Evolutionary conservation across 176 grass and related monocot species (phyloP), one percentile per base, ranked within the genome.

Genomic region (Zea luxurians): DNA sequence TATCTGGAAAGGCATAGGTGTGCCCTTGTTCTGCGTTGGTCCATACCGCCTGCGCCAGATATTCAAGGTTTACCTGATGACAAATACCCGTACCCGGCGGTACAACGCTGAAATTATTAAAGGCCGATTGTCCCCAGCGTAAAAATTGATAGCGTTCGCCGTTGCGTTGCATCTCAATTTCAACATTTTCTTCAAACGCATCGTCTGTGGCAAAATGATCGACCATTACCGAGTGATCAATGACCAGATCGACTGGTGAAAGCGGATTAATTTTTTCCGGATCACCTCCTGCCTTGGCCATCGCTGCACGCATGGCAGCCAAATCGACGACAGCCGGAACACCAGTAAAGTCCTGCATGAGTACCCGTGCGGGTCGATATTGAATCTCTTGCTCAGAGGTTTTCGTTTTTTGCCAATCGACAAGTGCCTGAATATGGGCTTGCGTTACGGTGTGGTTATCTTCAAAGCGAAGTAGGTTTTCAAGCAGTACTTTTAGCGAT

Each of bases 41-140:
- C 83, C 88, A 60, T 38, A 87, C 76, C 54, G 86, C 82, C 34
- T 84, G 78, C 2, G 74, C 86, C 67, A 95, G 89, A 89, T 91
- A 95, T 74, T 95, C 92, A 52, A 95, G 70, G 80, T 95, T 95
- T 64, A 95, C 92, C 89, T 89, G 89, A 78, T 95, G 92, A 67
- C 91, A 86, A 78, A 95, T 95, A 35, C 89, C 84, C 64, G 86
- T 87, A 74, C n/a, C 89, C 86, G 89, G 84, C 66, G 92, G 86
- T 71, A 92, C 80, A 64, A 95, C 72, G 75, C 91, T 84, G 86
- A 95, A 89, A 66, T 91, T 91, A 13, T 76, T 84, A 73, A 95
- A 95, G 41, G 89, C 86, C 70, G 81, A 89, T 57, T 86, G 91
- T 43, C 86, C 90, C 92, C 92, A 95, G 73, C 91, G 87, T 13